phyloP scores from a whole-genome alignment of 2,329 filamentous ascomycete species.

The Onygenales sp. region DNA sequence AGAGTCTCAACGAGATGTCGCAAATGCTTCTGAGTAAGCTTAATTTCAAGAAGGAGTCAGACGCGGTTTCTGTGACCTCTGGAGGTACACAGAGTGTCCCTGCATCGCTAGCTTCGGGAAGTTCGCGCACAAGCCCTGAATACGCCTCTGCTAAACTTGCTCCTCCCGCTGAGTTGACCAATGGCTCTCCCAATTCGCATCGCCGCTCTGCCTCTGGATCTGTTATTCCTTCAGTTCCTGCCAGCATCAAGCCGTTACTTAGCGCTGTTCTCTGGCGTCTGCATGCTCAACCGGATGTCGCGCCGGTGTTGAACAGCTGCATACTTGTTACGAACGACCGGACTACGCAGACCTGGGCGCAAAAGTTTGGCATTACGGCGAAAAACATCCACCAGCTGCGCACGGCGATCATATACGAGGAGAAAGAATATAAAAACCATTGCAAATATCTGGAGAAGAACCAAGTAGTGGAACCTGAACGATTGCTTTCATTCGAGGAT shows the following conservation, averaged over 20 bases:
- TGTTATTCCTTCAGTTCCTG: slow-evolving; percentile 29
- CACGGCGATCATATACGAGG: slow-evolving; percentile 38
- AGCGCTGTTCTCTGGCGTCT: slow-evolving; percentile 38
- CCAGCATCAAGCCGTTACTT: slow-evolving; percentile 32
- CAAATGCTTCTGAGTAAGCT: slow-evolving; percentile 39
- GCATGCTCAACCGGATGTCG: slow-evolving; percentile 19
- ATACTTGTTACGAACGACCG: slow-evolving; percentile 38
- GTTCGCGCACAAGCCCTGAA: slow-evolving; percentile 37
- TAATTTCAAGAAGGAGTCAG: slow-evolving; percentile 36
- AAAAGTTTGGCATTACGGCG: slow-evolving; percentile 38
- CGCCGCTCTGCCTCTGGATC: slow-evolving; percentile 24
- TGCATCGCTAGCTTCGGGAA: slow-evolving; percentile 34
- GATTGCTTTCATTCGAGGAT: slow-evolving; percentile 37
- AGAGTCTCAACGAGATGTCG: slow-evolving; percentile 30
- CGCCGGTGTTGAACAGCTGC: slow-evolving; percentile 25
- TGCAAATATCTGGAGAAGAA: slow-evolving; percentile 38
- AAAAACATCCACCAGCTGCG: slow-evolving; percentile 41
- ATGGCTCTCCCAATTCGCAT: slow-evolving; percentile 18
- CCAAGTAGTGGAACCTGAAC: slow-evolving; percentile 28
- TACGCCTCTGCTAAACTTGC: slow-evolving; percentile 21
- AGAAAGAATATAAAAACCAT: slow-evolving; percentile 35
- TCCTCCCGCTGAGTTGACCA: slow-evolving; percentile 15
- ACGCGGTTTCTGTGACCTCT: slow-evolving; percentile 30
- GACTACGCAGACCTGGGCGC: slow-evolving; percentile 34
- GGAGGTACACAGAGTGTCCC: slow-evolving; percentile 34